These are phyloP conservation scores for Mediolabrus comicus DNA, from an alignment of 108 stramenopile genomes.

Conservation along the genomic window DNA sequence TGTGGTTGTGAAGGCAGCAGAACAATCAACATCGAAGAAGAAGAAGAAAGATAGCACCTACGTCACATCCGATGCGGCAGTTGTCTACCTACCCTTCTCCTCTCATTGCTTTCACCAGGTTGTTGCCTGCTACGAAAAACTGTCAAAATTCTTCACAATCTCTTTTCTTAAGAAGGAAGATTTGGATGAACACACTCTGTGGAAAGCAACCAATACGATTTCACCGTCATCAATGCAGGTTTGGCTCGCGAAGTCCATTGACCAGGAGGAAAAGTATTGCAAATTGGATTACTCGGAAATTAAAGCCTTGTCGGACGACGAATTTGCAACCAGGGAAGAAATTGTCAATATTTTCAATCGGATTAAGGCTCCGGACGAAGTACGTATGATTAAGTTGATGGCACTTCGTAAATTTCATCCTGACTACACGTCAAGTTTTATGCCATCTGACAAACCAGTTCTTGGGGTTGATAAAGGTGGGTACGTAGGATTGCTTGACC, in stretches of 20 bases:
- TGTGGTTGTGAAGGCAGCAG: conserved; percentile 6
- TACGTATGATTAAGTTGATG: conserved; percentile 59
- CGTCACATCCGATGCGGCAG: conserved; percentile 35
- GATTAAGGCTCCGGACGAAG: conserved; percentile 55
- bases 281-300: conserved; percentile 61
- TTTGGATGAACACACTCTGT: conserved; percentile 61
- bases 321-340: conserved; percentile 51
- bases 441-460: conserved; percentile 1
- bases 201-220: conserved; percentile 77
- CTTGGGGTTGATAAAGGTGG: conserved; percentile 40
- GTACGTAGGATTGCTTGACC: conserved; percentile 25
- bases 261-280: conserved; percentile 82
- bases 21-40: background rate
- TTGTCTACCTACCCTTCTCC: conserved; percentile 79
- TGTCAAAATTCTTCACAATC: conserved; percentile 63
- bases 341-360: conserved; percentile 49
- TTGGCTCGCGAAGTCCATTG: conserved; percentile 61
- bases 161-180: conserved; percentile 66
- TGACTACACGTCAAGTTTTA: conserved; percentile 6
- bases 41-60: conserved; percentile 11
- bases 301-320: conserved; percentile 51
- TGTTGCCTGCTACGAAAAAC: conserved; percentile 37
- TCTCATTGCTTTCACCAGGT: conserved; percentile 69
- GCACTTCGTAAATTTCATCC: conserved; percentile 38
- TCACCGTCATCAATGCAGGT: conserved; percentile 60